A percentile compares a stretch with the other conserved stretches of the same genome.
phyloP scores from a whole-genome alignment of 495 filamentous ascomycete genomes.

The Daldinia vernicosa region DNA sequence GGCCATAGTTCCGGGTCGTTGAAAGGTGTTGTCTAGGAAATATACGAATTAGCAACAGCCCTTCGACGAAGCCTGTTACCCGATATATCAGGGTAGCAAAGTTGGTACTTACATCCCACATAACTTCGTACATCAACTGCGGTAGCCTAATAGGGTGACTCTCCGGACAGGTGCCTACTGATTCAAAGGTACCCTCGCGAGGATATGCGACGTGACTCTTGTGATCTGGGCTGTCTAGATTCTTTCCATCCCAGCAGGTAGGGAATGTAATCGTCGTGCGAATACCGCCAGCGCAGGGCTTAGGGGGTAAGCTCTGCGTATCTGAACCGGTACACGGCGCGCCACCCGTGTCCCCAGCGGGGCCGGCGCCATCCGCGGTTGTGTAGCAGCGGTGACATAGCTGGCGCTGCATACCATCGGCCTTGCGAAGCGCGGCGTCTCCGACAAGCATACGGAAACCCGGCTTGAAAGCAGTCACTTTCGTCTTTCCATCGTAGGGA shows the following conservation, averaged over 20 bases:
- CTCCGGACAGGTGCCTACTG: slow-evolving; percentile 44
- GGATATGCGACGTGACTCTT: slow-evolving; percentile 63
- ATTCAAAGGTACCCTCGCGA: slow-evolving; percentile 47
- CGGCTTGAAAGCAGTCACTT: slow-evolving; percentile 52
- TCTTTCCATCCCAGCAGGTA: slow-evolving; percentile 71
- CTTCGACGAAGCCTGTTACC: not conserved
- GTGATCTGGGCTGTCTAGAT: slow-evolving; percentile 67
- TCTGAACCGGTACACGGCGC: slow-evolving; percentile 43
- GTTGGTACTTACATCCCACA: slow-evolving; percentile 50
- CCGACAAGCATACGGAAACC: slow-evolving; percentile 57
- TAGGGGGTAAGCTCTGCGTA: slow-evolving; percentile 36
- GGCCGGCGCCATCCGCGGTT: slow-evolving; percentile 31
- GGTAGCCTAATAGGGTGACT: slow-evolving; percentile 51
- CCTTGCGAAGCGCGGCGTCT: slow-evolving; percentile 48
- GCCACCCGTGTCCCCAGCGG: slow-evolving; percentile 30
- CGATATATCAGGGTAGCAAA: not conserved
- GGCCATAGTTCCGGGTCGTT: slow-evolving; percentile 53
- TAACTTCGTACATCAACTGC: slow-evolving; percentile 54
- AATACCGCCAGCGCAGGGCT: slow-evolving; percentile 48
- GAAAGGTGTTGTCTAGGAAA: slow-evolving; percentile 47
- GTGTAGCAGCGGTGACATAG: slow-evolving; percentile 45
- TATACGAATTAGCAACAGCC: not conserved
- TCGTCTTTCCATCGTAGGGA: slow-evolving; percentile 49
- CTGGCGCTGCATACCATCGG: slow-evolving; percentile 41
- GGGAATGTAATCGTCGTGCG: slow-evolving; percentile 54